Evolutionary conservation across 306 rosid genomes (phyloP).

Genomic region (Phaseolus lunatus): DNA sequence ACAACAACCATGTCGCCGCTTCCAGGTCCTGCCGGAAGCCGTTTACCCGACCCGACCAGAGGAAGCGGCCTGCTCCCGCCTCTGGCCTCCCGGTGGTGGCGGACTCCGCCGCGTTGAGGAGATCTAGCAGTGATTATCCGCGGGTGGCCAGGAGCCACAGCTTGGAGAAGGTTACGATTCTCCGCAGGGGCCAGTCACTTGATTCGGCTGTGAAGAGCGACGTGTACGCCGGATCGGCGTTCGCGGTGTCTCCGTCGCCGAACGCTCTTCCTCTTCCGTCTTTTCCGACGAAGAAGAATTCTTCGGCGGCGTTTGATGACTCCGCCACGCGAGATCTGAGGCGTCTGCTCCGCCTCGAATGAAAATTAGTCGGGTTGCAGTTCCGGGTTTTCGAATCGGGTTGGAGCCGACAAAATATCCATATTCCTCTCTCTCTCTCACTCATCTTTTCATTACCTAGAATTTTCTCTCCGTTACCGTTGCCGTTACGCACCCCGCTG

Average conservation of each 20-base stretch:
- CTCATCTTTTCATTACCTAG: neutral
- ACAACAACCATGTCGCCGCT: conserved; percentile 32
- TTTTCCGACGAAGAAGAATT: conserved; percentile 60
- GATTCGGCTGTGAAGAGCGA: conserved; percentile 60
- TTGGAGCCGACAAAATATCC: neutral
- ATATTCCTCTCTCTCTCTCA: neutral
- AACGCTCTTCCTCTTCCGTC: conserved; percentile 88
- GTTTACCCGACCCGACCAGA: conserved; percentile 51
- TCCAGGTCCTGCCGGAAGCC: conserved; percentile 59
- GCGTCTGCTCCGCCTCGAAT: conserved; percentile 82
- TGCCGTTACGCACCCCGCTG: conserved; percentile 36
- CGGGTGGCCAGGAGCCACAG: conserved; percentile 38
- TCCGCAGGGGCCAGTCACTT: conserved; percentile 80
- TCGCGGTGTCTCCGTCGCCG: conserved; percentile 80
- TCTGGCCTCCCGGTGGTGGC: conserved; percentile 38
- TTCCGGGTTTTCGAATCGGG: conserved; percentile 24
- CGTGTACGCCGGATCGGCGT: conserved; percentile 93
- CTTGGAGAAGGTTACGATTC: conserved; percentile 69
- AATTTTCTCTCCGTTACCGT: conserved; percentile 9
- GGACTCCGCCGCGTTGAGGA: conserved; percentile 40
- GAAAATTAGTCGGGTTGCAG: conserved; percentile 3
- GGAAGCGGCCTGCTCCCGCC: conserved; percentile 30
- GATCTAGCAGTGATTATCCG: conserved; percentile 60
- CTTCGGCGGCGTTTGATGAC: conserved; percentile 56
- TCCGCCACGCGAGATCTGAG: conserved; percentile 86